Percentiles rank a stretch among this genome's conserved stretches.
phyloP scores from a whole-genome alignment of 371 early-diverging fungal genomes.

The Massospora cicadina region DNA sequence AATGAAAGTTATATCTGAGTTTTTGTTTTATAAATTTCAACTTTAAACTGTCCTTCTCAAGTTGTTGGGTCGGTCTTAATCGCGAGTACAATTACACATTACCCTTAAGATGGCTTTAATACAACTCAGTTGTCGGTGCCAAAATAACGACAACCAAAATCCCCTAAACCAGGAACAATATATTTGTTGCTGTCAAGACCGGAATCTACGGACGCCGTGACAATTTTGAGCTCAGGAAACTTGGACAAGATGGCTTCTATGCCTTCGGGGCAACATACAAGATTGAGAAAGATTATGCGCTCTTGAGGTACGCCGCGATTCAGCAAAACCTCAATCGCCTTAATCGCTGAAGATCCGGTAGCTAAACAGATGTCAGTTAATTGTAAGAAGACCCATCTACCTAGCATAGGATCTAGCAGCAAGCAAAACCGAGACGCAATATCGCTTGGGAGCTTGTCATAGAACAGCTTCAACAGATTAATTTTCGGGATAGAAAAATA shows the following conservation, averaged over 20 bases:
- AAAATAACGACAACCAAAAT: constrained; percentile 64
- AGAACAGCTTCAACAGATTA: constrained; percentile 45
- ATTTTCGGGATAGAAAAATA: neutral
- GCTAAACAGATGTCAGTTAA: constrained; percentile 23
- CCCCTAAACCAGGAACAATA: constrained; percentile 86
- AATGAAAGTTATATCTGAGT: no score
- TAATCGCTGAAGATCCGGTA: constrained; percentile 86
- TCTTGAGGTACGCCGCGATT: constrained; percentile 74
- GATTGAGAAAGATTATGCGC: constrained; percentile 64
- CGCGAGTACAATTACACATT: no score
- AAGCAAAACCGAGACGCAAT: constrained; percentile 66
- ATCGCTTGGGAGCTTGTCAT: constrained; percentile 79
- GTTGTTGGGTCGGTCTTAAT: no score
- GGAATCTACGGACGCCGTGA: constrained; percentile 65
- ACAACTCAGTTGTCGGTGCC: constrained; percentile 26
- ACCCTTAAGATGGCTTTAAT: no score
- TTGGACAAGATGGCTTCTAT: constrained; percentile 44
- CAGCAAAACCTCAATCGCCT: constrained; percentile 72
- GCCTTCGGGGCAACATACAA: constrained; percentile 70
- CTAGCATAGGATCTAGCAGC: constrained; percentile 85
- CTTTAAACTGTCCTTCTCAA: no score
- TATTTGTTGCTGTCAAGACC: constrained; percentile 67
- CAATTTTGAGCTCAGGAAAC: constrained; percentile 69
- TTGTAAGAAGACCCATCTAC: constrained; percentile 19
- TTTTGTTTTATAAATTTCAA: no score